These are phyloP conservation scores for Rhizopogon vinicolor DNA, from an alignment of 768 basidiomycete species.

Conservation along the genomic window DNA sequence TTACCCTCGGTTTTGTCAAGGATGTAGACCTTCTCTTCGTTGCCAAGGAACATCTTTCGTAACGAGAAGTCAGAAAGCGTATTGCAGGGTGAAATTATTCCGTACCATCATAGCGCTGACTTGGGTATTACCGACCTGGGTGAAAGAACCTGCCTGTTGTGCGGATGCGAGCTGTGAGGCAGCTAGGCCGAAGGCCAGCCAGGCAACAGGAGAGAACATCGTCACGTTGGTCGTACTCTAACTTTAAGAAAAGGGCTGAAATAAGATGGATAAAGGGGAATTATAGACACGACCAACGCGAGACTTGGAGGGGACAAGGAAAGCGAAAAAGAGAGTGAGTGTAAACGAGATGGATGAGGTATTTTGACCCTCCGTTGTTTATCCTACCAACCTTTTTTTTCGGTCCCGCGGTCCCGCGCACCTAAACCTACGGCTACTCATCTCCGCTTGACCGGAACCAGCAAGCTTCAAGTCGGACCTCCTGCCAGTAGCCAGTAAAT, in stretches of 20 bases:
- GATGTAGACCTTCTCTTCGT: constrained; percentile 78
- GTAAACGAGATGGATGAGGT: no score
- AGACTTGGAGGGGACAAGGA: not conserved
- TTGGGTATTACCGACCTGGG: constrained; percentile 28
- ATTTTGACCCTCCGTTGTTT: not conserved
- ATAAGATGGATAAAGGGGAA: not conserved
- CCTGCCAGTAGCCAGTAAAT: no score
- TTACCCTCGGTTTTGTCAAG: constrained; percentile 91
- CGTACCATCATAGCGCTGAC: constrained; percentile 55
- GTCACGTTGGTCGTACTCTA: not conserved
- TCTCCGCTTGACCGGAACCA: no score
- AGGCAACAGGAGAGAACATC: constrained; percentile 29
- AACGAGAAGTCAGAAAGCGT: not conserved
- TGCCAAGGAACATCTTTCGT: constrained; percentile 65
- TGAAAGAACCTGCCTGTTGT: constrained; percentile 15
- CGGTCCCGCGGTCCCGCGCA: no score
- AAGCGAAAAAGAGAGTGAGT: constrained; percentile 1
- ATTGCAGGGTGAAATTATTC: not conserved
- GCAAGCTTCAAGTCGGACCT: no score
- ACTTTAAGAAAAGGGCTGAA: not conserved
- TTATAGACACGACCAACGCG: not conserved
- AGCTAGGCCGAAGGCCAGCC: constrained; percentile 42
- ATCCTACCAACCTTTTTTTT: no score
- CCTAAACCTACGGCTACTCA: no score
- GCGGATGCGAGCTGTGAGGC: constrained; percentile 15